Base-by-base conservation (phyloP, 106 monocot species). In the Dioscorea alata region DNA sequence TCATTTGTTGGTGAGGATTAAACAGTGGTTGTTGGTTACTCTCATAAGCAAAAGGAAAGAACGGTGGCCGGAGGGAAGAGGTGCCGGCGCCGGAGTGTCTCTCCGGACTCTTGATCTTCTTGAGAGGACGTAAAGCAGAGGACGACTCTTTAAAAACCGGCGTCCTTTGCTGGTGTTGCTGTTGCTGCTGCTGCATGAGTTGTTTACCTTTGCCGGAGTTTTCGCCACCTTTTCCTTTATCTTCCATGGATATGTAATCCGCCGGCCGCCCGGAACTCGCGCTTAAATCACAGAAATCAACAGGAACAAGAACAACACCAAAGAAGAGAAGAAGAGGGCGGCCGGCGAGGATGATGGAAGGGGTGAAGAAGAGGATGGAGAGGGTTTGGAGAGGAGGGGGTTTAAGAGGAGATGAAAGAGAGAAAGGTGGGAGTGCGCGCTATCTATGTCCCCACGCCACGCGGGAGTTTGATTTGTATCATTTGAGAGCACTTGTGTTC, bases 91-190 rank as follows among this genome's bases (percentile, higher is more conserved):
- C 42, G 22, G 18, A n/a, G 17, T 10, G 71, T 13, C 49, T 49
- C 17, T 72, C 73, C 0, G 73, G 74, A 49, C 74, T 74, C 23
- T 48, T 66, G 10, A 67, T 66, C 59, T 67, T 74, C 74, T 74
- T 74, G 58, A 59, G 49, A 57, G 66, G 75, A 2, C 62, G 19
- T 15, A 35, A 19, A 5, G 58, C 4, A 21, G 49, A 14, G 48
- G 61, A 17, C 59, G 71, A 24, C 23, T 49, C 49, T 31, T 62
- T 21, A 49, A 60, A 60, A 59, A 60, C 58, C 13, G 51, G 51
- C 67, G 20, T 13, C 12, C 67, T 25, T 13, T 24, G 59, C 1
- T 58, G 35, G 34, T 34, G 34, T 6, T 28, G 28, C 28, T 28
- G 28, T 3, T 28, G 28, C 42, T 33, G 59, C 48, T 8, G 49